These are phyloP conservation scores for Vanrija humicola DNA, from an alignment of 1,284 basidiomycete genomes.

Conservation along the genomic window DNA sequence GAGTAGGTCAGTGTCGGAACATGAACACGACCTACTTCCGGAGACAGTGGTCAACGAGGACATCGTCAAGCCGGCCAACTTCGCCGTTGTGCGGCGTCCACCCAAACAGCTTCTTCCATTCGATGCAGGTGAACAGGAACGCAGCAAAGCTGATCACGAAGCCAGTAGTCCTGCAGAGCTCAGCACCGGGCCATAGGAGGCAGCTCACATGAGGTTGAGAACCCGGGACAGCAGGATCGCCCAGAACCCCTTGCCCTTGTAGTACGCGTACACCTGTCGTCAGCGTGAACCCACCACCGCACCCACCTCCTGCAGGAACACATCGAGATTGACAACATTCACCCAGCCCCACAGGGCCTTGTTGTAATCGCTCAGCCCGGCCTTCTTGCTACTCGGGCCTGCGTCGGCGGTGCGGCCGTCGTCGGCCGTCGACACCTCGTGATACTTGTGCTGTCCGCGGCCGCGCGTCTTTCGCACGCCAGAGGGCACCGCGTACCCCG, in stretches of 20 bases:
- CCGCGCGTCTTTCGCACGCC: neutral
- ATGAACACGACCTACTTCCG: constrained; percentile 58
- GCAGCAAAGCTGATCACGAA: constrained; percentile 97
- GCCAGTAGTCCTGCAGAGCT: constrained; percentile 71
- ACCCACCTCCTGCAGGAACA: constrained; percentile 81
- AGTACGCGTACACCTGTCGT: constrained; percentile 71
- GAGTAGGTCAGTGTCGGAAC: neutral
- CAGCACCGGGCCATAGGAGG: neutral
- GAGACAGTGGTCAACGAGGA: constrained; percentile 74
- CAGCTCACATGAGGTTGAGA: constrained; percentile 80
- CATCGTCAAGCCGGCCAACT: constrained; percentile 61
- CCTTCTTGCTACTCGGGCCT: constrained; percentile 12
- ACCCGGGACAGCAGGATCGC: constrained; percentile 84
- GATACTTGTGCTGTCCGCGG: constrained; percentile 11
- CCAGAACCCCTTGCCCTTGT: constrained; percentile 91
- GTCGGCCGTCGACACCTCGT: constrained; percentile 4
- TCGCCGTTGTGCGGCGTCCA: constrained; percentile 40
- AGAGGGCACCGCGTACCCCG: neutral
- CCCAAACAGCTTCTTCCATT: constrained; percentile 67
- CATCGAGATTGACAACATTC: constrained; percentile 93
- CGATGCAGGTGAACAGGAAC: constrained; percentile 90
- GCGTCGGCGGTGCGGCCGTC: neutral
- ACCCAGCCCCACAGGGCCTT: constrained; percentile 97
- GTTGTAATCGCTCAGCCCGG: constrained; percentile 75
- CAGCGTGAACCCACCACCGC: neutral